Conservation (phyloP, 371 early-diverging fungal species). For the Mortierella sp. region DNA sequence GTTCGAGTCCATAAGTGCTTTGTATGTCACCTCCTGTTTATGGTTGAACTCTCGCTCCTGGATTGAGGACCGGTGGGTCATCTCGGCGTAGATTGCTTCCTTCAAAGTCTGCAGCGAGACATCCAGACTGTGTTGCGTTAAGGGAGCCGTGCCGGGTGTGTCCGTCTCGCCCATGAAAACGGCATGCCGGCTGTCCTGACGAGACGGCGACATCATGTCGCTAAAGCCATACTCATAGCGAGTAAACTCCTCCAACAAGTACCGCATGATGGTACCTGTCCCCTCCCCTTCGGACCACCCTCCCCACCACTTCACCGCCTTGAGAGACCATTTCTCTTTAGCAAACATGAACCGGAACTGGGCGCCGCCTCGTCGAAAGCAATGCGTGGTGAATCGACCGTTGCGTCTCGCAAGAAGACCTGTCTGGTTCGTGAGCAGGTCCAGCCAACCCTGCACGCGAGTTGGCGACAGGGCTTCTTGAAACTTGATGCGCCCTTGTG, state of each 20-base stretch:
- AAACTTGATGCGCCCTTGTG: constrained; percentile 3
- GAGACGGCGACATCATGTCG: constrained; percentile 19
- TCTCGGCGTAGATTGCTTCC: neutral
- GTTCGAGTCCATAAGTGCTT: neutral
- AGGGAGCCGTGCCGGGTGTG: neutral
- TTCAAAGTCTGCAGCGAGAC: neutral
- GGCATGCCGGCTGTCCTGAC: constrained; percentile 2
- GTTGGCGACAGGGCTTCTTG: constrained; percentile 2
- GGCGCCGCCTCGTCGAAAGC: constrained; percentile 31
- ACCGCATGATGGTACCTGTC: constrained; percentile 23
- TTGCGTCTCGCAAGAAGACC: constrained; percentile 3
- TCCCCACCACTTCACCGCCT: constrained; percentile 38
- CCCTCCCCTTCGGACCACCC: constrained; percentile 26
- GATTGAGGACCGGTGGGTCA: neutral
- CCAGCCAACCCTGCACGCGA: constrained; percentile 8
- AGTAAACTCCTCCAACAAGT: constrained; percentile 21
- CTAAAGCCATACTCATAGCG: constrained; percentile 12
- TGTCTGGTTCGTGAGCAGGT: constrained; percentile 3
- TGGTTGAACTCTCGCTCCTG: neutral
- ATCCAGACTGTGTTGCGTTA: neutral
- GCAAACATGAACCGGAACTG: constrained; percentile 25
- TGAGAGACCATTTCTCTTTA: constrained; percentile 21
- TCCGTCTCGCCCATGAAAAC: constrained; percentile 7
- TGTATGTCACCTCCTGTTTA: neutral
- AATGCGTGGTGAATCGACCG: constrained; percentile 22